A percentile compares a stretch with the other conserved stretches of the same genome.
Evolutionary conservation across 163 green algal species (phyloP).

Genomic region (Chlamydomonas reinhardtii): DNA sequence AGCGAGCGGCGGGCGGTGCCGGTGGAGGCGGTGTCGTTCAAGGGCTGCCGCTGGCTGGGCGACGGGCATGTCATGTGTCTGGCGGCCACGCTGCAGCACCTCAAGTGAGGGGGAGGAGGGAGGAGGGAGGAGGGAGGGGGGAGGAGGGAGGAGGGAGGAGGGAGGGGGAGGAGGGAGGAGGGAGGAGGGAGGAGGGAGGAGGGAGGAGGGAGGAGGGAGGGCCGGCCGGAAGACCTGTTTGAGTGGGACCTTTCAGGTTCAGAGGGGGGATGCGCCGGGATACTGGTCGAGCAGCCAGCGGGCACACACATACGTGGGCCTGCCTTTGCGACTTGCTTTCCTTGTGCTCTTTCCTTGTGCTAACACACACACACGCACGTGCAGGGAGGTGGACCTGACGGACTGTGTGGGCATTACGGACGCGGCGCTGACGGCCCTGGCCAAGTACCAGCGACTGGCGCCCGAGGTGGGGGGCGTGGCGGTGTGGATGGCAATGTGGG

Average conservation of each 20-base stretch:
- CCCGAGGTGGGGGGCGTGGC: not conserved
- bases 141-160: no score
- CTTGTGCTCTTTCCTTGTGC: no score
- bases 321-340: no score
- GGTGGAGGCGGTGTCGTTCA: constrained; percentile 52
- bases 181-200: not conserved
- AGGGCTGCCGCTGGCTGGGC: constrained; percentile 46
- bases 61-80: constrained; percentile 49
- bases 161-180: not conserved
- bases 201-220: no score
- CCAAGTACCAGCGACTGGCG: constrained; percentile 51
- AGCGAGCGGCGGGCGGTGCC: constrained; percentile 37
- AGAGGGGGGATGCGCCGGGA: no score
- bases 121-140: not conserved
- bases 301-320: no score
- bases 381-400: constrained; percentile 54
- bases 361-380: not conserved
- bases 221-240: no score
- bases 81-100: constrained; percentile 53
- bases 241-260: no score
- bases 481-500: no score
- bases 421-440: constrained; percentile 38
- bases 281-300: no score
- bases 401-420: constrained; percentile 55
- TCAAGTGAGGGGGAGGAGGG: constrained; percentile 33